Percentiles rank a stretch among this genome's conserved stretches.
Evolutionary conservation across 768 basidiomycete genomes (phyloP).

Genomic region (Trametes cubensis): DNA sequence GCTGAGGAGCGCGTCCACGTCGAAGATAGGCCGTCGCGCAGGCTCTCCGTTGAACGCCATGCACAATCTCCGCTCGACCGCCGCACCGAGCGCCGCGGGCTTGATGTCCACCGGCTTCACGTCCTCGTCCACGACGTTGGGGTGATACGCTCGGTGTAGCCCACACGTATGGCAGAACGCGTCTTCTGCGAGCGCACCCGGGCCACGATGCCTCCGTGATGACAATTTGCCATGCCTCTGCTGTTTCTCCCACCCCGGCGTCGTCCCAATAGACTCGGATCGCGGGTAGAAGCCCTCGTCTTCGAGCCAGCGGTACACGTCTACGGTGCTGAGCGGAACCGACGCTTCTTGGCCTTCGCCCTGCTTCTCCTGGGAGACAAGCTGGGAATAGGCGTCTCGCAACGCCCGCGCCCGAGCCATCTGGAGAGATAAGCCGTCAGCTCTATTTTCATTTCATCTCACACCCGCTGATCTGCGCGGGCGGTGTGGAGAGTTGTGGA

Average conservation of each 20-base stretch:
- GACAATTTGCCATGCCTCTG: slow-evolving; percentile 8
- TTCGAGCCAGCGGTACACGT: slow-evolving; percentile 50
- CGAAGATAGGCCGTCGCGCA: slow-evolving; percentile 14
- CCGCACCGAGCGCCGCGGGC: slow-evolving; percentile 11
- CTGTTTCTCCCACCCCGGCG: slow-evolving; percentile 17
- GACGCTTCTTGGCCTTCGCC: slow-evolving; percentile 6
- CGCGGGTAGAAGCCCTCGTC: slow-evolving; percentile 45
- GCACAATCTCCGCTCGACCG: slow-evolving; percentile 17
- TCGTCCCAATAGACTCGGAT: neutral
- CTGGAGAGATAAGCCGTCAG: slow-evolving; percentile 30
- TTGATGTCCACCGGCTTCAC: slow-evolving; percentile 19
- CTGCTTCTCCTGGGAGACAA: slow-evolving; percentile 26
- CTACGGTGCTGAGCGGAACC: slow-evolving; percentile 40
- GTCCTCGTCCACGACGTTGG: slow-evolving; percentile 13
- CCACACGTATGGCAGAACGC: slow-evolving; percentile 31
- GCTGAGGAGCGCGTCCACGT: slow-evolving; percentile 17
- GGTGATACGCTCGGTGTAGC: slow-evolving; percentile 26
- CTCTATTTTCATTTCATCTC: neutral
- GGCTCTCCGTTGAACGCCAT: slow-evolving; percentile 13
- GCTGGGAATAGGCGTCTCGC: slow-evolving; percentile 41
- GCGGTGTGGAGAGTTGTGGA: too few species aligned
- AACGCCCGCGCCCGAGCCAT: slow-evolving; percentile 50
- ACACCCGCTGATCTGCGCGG: too few species aligned
- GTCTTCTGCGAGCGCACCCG: slow-evolving; percentile 14
- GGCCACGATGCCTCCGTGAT: slow-evolving; percentile 2